Evolutionary conservation across 768 basidiomycete species (phyloP), one percentile per base, ranked within the genome.

Genomic region (Lentinula boryana): DNA sequence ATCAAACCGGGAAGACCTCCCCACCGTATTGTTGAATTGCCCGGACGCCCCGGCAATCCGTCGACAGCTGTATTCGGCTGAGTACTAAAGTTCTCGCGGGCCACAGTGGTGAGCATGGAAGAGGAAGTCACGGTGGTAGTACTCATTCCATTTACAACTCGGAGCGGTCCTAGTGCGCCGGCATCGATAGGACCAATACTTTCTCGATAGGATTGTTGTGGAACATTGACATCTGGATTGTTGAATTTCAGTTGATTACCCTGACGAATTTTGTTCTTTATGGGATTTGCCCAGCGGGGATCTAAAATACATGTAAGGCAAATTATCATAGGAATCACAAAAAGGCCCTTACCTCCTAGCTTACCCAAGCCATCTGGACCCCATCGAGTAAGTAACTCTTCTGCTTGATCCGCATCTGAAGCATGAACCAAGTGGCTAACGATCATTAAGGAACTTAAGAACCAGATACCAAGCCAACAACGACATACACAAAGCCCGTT

Each of bases 341-440:
- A 63, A 55, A 62, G 61, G 53, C 54, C 57, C 85, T 75, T 68
- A 93, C 93, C 88, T 76, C 89, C 91, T 55, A 95, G 76, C 74
- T 95, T 95, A 62, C 92, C 92, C 71, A 92, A 74, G 43, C 92
- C 87, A 74, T 95, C 93, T 49, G 89, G 88, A 40, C 89, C 88
- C 93, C 94, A 95, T 60, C 92, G 84, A 65, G 84, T 86, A 53
- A 95, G 85, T 62, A 95, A 80, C 27, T 89, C 93, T 71, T 91
- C 90, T 36, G 91, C 84, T 70, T 95, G 91, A 74, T 91, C 90
- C 12, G 88, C 91, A 74, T 94, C 91, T 60, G 91, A 93, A 33
- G 94, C 93, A 75, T 95, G 93, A 9, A 94, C 86, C 64, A 93
- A 80, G 76, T 96, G 93, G 57, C 93, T 95, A 69, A 56, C 65